Conservation (phyloP, 352 stramenopile species). For the Phytophthora aleatoria region DNA sequence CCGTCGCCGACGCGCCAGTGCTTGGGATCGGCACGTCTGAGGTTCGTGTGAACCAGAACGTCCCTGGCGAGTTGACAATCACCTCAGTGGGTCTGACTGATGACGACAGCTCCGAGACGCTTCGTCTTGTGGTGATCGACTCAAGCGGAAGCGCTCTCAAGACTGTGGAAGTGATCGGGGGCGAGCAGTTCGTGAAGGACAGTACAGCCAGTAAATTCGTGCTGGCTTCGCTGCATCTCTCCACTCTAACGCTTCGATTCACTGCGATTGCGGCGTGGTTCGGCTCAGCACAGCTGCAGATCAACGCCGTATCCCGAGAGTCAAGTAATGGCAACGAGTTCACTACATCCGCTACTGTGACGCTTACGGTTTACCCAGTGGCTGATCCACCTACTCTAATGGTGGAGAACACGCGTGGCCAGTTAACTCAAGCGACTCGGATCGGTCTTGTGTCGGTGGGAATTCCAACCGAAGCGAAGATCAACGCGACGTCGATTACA, state of each 20-base stretch:
- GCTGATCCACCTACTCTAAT: constrained; percentile 43
- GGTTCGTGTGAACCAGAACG: constrained; percentile 44
- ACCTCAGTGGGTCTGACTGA: constrained; percentile 36
- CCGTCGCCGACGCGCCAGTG: constrained; percentile 44
- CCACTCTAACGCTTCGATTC: constrained; percentile 36
- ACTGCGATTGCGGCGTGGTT: constrained; percentile 39
- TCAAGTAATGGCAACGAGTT: constrained; percentile 23
- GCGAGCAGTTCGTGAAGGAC: constrained; percentile 31
- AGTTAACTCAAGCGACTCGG: constrained; percentile 32
- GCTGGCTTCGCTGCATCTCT: constrained; percentile 18
- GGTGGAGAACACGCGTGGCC: constrained; percentile 45
- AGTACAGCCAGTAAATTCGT: constrained; percentile 29
- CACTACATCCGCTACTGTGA: constrained; percentile 18
- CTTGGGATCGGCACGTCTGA: constrained; percentile 21
- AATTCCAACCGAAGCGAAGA: constrained; percentile 38
- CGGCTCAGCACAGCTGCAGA: constrained; percentile 33
- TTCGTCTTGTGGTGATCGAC: constrained; percentile 41
- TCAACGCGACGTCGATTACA: constrained; percentile 33
- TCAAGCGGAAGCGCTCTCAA: constrained; percentile 24
- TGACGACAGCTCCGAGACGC: constrained; percentile 47
- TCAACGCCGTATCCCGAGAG: constrained; percentile 47
- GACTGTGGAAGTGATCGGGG: constrained; percentile 26
- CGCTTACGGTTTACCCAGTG: constrained; percentile 42
- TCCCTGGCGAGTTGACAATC: constrained; percentile 34
- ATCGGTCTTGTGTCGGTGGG: constrained; percentile 45